Conservation (phyloP, 768 basidiomycete species). For the Lyophyllum decastes region DNA sequence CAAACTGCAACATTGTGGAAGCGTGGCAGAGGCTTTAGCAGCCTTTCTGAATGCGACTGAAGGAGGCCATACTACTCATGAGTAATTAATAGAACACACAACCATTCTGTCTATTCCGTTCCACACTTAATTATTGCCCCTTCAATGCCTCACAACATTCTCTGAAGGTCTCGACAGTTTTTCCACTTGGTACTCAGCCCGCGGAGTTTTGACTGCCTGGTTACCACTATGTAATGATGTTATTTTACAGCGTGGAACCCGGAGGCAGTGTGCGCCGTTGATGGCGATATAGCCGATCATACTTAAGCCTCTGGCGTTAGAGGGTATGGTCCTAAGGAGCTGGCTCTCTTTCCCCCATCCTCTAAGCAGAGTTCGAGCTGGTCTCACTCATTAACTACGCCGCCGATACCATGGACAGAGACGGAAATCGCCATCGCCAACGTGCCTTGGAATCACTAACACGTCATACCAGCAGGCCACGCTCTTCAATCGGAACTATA, state of each 20-base stretch:
- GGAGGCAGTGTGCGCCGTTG: neutral
- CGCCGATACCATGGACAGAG: constrained; percentile 16
- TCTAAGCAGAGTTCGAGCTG: constrained; percentile 21
- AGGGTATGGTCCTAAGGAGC: constrained; percentile 13
- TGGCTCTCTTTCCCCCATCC: constrained; percentile 18
- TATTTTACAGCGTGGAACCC: neutral
- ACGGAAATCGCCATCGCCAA: constrained; percentile 22
- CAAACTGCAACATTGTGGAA: constrained; percentile 28
- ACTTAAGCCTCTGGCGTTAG: constrained; percentile 1
- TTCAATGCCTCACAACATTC: neutral
- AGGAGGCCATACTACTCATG: neutral
- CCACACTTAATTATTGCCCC: neutral
- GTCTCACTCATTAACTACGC: constrained; percentile 20
- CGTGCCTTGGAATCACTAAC: constrained; percentile 23
- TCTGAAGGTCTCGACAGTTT: neutral
- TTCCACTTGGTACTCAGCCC: too few relatives aligned
- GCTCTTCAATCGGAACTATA: constrained; percentile 6
- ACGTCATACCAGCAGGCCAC: constrained; percentile 7
- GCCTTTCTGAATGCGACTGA: constrained; percentile 11
- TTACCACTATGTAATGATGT: too few relatives aligned
- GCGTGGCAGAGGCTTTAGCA: constrained; percentile 37
- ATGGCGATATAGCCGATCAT: neutral
- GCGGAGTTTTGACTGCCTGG: neutral
- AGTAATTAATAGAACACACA: neutral
- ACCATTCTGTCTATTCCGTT: neutral